Base-by-base conservation (phyloP, 768 basidiomycete genomes). In the Saitozyma podzolica region DNA sequence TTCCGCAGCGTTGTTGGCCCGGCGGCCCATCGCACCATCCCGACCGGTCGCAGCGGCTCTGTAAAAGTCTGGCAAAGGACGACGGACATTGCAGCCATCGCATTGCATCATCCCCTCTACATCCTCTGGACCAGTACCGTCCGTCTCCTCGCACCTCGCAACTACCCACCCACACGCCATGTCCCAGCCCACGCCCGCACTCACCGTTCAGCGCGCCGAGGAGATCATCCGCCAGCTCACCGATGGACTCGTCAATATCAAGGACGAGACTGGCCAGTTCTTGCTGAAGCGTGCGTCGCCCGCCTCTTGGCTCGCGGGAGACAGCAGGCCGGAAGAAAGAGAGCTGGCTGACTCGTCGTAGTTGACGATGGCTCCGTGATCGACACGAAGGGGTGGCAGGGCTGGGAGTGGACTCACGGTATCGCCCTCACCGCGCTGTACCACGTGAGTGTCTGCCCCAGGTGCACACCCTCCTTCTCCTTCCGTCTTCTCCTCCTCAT, bases 321-420 rank as follows among this genome's bases (percentile, higher is more conserved):
- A 16, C 16, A 62, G 49, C 13, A 11, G 37, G 42, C 54, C 3
- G 10, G 10, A 47, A 10, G 14, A 45, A 50, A n/a, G 13, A 8
- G 11, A n/a, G 2, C 6, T 16, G 54, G 55, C 61, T 63, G 56
- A 60, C 47, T 29, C 10, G 9, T 17, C 41, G 3, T 48, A 77
- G 75, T 84, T n/a, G 75, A 77, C 13, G 84, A 85, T 72, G 84
- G 84, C 6, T 80, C 84, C 37, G 72, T 83, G 45, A 84, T 86
- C 48, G 84, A 86, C 64, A 86, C 85, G 0, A 86, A 86, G 64
- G 83, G 83, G 8, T 86, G 84, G 84, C 81, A 84, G 58, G 84
- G 84, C 58, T 86, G 85, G 84, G 84, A 85, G 54, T 80, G 78
- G 78, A 78, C 77, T 9, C 77, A 80, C 45, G 75, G 75, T 48